Percentiles rank a stretch among this genome's conserved stretches.
These are phyloP conservation scores for Lyophyllum semitale DNA, from an alignment of 768 basidiomycete genomes.

Conservation along the genomic window DNA sequence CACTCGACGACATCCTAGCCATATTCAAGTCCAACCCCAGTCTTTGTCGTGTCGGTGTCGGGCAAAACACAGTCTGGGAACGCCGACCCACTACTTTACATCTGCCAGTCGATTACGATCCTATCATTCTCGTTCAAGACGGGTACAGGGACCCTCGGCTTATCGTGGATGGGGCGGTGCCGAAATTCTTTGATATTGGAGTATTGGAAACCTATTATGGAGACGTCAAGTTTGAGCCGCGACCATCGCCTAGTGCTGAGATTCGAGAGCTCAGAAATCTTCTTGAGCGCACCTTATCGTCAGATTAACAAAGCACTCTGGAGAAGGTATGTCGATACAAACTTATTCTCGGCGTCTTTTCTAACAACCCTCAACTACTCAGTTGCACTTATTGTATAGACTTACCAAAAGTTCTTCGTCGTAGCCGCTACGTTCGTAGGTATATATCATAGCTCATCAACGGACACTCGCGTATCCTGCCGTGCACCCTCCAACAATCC, in stretches of 20 bases:
- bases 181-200: not conserved
- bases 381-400: too few relatives aligned
- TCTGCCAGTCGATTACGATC: not conserved
- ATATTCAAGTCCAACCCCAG: not conserved
- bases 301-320: too few relatives aligned
- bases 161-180: not conserved
- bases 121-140: not conserved
- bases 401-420: too few relatives aligned
- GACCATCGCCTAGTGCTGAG: not conserved
- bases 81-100: not conserved
- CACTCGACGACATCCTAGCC: too few relatives aligned
- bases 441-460: too few relatives aligned
- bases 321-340: too few relatives aligned
- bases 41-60: not conserved
- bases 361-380: too few relatives aligned
- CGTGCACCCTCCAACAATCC: too few relatives aligned
- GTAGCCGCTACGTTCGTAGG: too few relatives aligned
- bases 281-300: too few relatives aligned
- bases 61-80: slow-evolving; percentile 2
- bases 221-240: not conserved
- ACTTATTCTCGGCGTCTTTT: too few relatives aligned
- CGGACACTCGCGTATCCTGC: too few relatives aligned
- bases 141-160: not conserved
- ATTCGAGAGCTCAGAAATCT: not conserved
- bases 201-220: not conserved